Base-by-base conservation (phyloP, 2,329 filamentous ascomycete species). In the Colletotrichum camelliae region DNA sequence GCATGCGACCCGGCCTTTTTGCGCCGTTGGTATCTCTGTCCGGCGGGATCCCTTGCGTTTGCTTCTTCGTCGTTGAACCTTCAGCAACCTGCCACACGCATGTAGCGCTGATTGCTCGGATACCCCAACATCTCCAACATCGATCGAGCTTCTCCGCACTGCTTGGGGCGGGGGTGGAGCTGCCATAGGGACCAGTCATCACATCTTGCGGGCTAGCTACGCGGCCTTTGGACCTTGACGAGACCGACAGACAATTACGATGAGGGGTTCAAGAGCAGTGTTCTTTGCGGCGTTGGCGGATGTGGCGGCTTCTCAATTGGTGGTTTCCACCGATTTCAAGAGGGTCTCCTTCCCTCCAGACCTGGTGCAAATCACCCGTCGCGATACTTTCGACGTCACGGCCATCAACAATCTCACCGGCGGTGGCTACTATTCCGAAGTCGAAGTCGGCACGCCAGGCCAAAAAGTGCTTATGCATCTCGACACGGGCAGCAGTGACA, bases 401-500 rank as follows among this genome's bases (percentile, higher is more conserved):
- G 84, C 83, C 37, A 64, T 87, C 80, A 92, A 92, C 83, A 91
- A 90, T 77, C 79, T 91, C 76, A 88, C 86, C 0, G 88, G 87
- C 61, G 90, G 89, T 39, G 87, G 89, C n/a, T 94, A 94, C 82
- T 92, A 90, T 78, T 86, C 92, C 79, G 93, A 94, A 81, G 89
- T 87, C 58, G 88, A 91, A 5, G 78, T 94, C 61, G 93, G 93
- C 67, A 94, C 92, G 1, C 93, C 93, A 16, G 81, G 89, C 4
- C 91, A 93, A 80, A 78, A 83, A 3, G 78, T 94, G 52, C 87
- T 88, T 27, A 84, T 94, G 77, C 91, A 93, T 77, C 81, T 94
- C 69, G 93, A 94, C 82, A 94, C 93, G 6, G 93, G 93, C 69
- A 93, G 92, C 83, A 93, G 91, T 79, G 93, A 94, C 80, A 84